These are phyloP conservation scores for Peniophora sp. DNA, from an alignment of 1,284 basidiomycete genomes.

Conservation along the genomic window DNA sequence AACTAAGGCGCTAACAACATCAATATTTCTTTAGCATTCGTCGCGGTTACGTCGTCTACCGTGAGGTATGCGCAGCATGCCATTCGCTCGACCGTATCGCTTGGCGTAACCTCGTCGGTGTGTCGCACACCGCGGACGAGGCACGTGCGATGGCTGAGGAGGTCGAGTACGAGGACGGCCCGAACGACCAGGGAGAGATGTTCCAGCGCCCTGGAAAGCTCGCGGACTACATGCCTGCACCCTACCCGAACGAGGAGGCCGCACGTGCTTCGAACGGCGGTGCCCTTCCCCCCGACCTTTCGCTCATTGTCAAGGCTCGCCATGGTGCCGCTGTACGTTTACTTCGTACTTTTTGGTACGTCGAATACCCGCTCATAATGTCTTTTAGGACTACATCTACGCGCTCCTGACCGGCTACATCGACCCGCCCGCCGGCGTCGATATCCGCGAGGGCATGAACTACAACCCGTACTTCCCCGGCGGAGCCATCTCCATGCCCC, in stretches of 20 bases:
- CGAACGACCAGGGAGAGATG: conserved; percentile 95
- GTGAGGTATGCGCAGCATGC: conserved; percentile 97
- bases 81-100: conserved; percentile 99
- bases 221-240: conserved; percentile 92
- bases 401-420: conserved; percentile 96
- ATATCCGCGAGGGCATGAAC: conserved; percentile 95
- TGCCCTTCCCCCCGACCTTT: conserved; percentile 95
- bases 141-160: conserved; percentile 91
- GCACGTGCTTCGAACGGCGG: conserved; percentile 92
- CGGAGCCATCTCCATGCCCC: conserved; percentile 97
- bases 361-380: conserved; percentile 3
- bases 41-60: conserved; percentile 98
- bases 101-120: conserved; percentile 99
- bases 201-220: conserved; percentile 97
- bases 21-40: conserved; percentile 63
- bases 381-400: conserved; percentile 86
- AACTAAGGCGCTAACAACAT: conserved; percentile 6
- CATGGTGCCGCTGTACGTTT: conserved; percentile 90
- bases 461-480: conserved; percentile 99
- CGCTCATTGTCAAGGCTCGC: conserved; percentile 96
- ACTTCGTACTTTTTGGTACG: no score
- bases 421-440: conserved; percentile 94
- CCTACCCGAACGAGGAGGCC: conserved; percentile 98
- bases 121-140: conserved; percentile 95
- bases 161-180: conserved; percentile 95